Evolutionary conservation across 2,329 filamentous ascomycete species (phyloP).

Genomic region (Botrytis sinoallii): DNA sequence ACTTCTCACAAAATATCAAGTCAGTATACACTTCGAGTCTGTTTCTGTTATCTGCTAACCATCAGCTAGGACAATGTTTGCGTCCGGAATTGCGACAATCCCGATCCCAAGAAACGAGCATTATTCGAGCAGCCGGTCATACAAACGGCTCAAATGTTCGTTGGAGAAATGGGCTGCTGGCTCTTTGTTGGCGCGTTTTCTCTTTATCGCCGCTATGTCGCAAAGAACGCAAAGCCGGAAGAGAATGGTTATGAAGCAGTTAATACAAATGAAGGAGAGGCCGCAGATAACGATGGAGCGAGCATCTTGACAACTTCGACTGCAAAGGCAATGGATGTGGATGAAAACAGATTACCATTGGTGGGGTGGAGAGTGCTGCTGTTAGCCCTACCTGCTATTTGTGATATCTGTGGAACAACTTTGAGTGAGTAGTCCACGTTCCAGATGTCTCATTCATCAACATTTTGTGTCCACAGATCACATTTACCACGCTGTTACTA

Average conservation of each 20-base stretch:
- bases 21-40: conserved; percentile 41
- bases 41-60: conserved; percentile 22
- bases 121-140: conserved; percentile 93
- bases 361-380: conserved; percentile 69
- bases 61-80: conserved; percentile 83
- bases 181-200: conserved; percentile 73
- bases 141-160: conserved; percentile 97
- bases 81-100: conserved; percentile 78
- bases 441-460: background rate
- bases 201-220: conserved; percentile 58
- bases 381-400: conserved; percentile 81
- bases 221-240: conserved; percentile 43
- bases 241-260: conserved; percentile 66
- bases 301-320: conserved; percentile 45
- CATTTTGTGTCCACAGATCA: background rate
- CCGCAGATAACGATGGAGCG: conserved; percentile 39
- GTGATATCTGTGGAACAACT: conserved; percentile 92
- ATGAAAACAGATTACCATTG: conserved; percentile 58
- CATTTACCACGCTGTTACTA: background rate
- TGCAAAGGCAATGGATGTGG: conserved; percentile 52
- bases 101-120: conserved; percentile 61
- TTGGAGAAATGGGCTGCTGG: conserved; percentile 96
- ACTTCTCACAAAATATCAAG: conserved; percentile 93
- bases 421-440: conserved; percentile 15
- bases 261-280: conserved; percentile 42